These are phyloP conservation scores for Sclerotinia nivalis DNA, from an alignment of 2,329 filamentous ascomycete genomes.

Conservation along the genomic window DNA sequence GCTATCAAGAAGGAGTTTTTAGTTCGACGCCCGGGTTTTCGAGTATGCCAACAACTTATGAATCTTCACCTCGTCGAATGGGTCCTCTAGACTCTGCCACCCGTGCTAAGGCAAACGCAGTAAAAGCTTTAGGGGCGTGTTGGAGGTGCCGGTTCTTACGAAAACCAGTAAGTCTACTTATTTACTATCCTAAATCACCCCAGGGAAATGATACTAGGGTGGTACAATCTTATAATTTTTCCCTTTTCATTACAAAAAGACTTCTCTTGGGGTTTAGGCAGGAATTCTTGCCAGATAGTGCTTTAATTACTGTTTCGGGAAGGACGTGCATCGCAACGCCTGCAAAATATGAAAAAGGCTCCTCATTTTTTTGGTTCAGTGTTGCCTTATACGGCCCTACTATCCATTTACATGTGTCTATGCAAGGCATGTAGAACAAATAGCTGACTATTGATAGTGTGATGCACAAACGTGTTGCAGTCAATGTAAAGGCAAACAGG, in stretches of 20 bases:
- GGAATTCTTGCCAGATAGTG: too few relatives aligned
- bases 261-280: neutral
- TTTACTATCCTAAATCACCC: neutral
- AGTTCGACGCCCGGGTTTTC: constrained; percentile 13
- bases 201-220: neutral
- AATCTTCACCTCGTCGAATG: constrained; percentile 16
- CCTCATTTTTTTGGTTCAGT: neutral
- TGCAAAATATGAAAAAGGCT: neutral
- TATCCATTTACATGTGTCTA: neutral
- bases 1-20: constrained; percentile 23
- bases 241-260: too few relatives aligned
- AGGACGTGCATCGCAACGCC: neutral
- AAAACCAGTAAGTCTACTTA: constrained; percentile 23
- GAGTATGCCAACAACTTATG: constrained; percentile 13
- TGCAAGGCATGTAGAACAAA: neutral
- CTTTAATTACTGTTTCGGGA: neutral
- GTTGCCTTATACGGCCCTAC: neutral
- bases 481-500: constrained; percentile 19
- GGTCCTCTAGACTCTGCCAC: constrained; percentile 22
- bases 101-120: constrained; percentile 26
- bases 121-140: constrained; percentile 28
- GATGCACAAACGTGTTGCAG: constrained; percentile 23
- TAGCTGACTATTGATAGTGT: constrained; percentile 1
- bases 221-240: neutral
- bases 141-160: constrained; percentile 29